Conservation (phyloP, 1,284 basidiomycete species). For the Ganoderma boninense region DNA sequence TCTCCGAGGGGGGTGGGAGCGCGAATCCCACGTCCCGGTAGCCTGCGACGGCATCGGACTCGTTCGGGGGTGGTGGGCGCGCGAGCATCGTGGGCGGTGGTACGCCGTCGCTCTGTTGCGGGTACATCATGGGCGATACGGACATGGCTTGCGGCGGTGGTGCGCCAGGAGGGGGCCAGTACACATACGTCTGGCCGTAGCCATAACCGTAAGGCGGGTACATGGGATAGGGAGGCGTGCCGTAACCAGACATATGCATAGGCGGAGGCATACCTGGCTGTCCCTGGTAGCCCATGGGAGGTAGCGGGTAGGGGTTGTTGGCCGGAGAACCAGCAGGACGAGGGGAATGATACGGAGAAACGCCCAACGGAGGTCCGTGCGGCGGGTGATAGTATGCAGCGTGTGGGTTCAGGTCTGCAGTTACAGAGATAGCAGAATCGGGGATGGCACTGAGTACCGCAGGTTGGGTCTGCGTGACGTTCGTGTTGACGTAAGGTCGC, state of each 20-base stretch:
- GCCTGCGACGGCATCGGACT: conserved; percentile 43
- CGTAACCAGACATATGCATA: conserved; percentile 34
- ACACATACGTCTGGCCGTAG: conserved; percentile 36
- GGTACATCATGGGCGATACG: conserved; percentile 7
- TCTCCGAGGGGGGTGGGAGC: conserved; percentile 29
- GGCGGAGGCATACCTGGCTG: conserved; percentile 29
- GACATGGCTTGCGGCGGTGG: conserved; percentile 17
- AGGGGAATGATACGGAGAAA: conserved; percentile 36
- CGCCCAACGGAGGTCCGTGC: conserved; percentile 28
- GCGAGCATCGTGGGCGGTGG: conserved; percentile 42
- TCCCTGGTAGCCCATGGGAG: conserved; percentile 31
- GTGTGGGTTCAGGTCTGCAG: conserved; percentile 19
- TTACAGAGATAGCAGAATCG: conserved; percentile 16
- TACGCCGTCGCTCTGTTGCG: conserved; percentile 30
- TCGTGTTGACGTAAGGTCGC: conserved; percentile 25
- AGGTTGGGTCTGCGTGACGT: conserved; percentile 19
- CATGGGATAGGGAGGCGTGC: conserved; percentile 42
- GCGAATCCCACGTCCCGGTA: conserved; percentile 42
- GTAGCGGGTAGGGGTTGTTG: conserved; percentile 35
- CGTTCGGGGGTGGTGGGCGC: conserved; percentile 41
- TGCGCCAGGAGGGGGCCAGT: conserved; percentile 30
- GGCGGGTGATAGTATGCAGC: conserved; percentile 30
- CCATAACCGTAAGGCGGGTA: conserved; percentile 34
- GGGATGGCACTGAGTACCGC: conserved; percentile 21
- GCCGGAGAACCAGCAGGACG: conserved; percentile 36